Percentiles rank a stretch among this genome's conserved stretches.
phyloP scores from a whole-genome alignment of 73 alveolate species.

The Paramecium primaurelia region DNA sequence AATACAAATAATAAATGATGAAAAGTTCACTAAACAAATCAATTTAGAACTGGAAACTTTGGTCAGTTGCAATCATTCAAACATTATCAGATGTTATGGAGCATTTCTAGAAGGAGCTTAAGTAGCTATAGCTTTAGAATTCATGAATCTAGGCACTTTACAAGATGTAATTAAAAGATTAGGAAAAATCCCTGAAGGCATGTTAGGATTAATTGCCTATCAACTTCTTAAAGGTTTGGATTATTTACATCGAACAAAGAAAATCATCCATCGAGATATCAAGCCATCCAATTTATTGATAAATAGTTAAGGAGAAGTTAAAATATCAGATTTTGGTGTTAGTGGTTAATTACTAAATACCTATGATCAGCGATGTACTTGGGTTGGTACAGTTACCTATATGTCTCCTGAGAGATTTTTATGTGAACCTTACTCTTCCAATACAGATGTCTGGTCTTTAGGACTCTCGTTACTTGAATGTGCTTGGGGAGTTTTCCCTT shows the following conservation, averaged over 20 bases:
- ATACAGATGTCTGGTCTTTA: conserved; percentile 96
- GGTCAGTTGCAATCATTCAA: conserved; percentile 81
- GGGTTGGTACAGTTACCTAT: conserved; percentile 94
- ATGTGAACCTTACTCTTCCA: conserved; percentile 84
- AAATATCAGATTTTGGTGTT: conserved; percentile 96
- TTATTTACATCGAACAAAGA: conserved; percentile 77
- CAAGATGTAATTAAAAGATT: conserved; percentile 76
- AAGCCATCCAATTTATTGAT: conserved; percentile 88
- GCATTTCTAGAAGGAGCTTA: conserved; percentile 83
- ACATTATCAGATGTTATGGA: conserved; percentile 89
- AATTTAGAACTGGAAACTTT: conserved; percentile 76
- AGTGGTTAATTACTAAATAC: conserved; percentile 72
- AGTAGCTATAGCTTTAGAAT: conserved; percentile 91
- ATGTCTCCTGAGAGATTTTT: conserved; percentile 98
- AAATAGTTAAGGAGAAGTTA: conserved; percentile 80
- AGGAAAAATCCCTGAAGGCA: conserved; percentile 84
- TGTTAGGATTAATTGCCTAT: conserved; percentile 87
- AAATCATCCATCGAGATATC: conserved; percentile 91
- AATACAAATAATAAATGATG: conserved; percentile 22
- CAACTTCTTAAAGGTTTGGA: conserved; percentile 78
- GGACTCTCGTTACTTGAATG: conserved; percentile 95
- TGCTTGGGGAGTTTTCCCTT: conserved; percentile 92
- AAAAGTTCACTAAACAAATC: conserved; percentile 62
- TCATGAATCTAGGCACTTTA: conserved; percentile 95
- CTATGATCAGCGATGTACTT: conserved; percentile 52